Evolutionary conservation across 768 basidiomycete genomes (phyloP), one percentile per base, ranked within the genome.

Genomic region (Floccularia luteovirens): DNA sequence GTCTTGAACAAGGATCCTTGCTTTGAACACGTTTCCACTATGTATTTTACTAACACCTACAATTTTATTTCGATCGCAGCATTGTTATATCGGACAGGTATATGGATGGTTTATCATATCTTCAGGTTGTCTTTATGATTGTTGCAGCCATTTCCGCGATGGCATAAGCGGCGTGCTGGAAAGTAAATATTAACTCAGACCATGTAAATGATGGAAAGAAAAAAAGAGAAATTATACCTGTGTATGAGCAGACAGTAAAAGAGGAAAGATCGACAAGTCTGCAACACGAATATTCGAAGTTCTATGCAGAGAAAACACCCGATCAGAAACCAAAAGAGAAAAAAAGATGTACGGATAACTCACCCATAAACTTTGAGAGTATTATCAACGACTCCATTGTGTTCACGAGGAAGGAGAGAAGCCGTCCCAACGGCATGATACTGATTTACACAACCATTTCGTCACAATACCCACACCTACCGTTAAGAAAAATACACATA

Each of bases 241-340:
- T 3, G 60, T 60, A 45, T 66, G 67, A 19, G 63, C 57, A 3
- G 62, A 59, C 32, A 67, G 45, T 11, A 62, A 61, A 22, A 70
- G 44, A 2, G 72, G 69, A 10, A 69, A 27, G 31, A 74, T 50
- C 2, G 68, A 70, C 2, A 61, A 35, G 46, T 74, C 73, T 10
- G 59, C 68, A 16, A 75, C 68, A 7, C 73, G 67, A 17, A 74
- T 31, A 43, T 74, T 74, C 13, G 43, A 48, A 1, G 69, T 69
- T 7, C 32, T 17, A 8, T 7, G n/a, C 70, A 45, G 55, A 58
- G 0, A 63, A 57, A 6, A 28, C 35, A 8, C 13, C 16, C 10
- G 8, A 12, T 37, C 10, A 24, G 12, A 8, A 37, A 21, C n/a
- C n/a, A 22, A 10, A 3, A 30, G 24, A 39, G 19, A 13, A 16